A percentile compares a stretch with the other conserved stretches of the same genome.
These are phyloP conservation scores for Conidiobolus incongruus DNA, from an alignment of 371 early-diverging fungal species.

Conservation along the genomic window DNA sequence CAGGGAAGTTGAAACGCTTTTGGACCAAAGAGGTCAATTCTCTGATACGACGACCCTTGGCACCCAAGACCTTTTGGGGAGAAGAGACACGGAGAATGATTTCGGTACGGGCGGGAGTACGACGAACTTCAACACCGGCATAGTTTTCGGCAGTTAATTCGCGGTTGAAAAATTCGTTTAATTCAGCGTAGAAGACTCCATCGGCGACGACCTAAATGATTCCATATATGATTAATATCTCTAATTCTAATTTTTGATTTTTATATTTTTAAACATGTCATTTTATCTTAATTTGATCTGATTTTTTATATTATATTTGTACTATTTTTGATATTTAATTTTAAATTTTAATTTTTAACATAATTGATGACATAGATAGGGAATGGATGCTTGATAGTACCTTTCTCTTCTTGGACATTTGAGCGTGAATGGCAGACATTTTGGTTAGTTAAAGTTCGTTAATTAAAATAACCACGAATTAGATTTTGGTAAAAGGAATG, in stretches of 20 bases:
- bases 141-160: slow-evolving; percentile 73
- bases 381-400: slow-evolving; percentile 1
- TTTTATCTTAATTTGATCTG: background rate
- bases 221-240: background rate
- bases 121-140: slow-evolving; percentile 96
- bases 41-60: slow-evolving; percentile 96
- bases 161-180: slow-evolving; percentile 97
- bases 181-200: slow-evolving; percentile 98
- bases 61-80: slow-evolving; percentile 96
- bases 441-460: no score
- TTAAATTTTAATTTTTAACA: no score
- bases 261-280: background rate
- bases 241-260: background rate
- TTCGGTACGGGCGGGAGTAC: slow-evolving; percentile 95
- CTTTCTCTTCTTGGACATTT: slow-evolving; percentile 9
- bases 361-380: background rate
- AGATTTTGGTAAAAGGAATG: no score
- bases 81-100: slow-evolving; percentile 98
- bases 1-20: slow-evolving; percentile 97
- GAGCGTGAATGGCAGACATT: no score
- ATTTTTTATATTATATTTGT: background rate
- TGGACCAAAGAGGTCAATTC: slow-evolving; percentile 96
- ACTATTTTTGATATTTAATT: background rate
- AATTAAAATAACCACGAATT: no score
- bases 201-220: slow-evolving; percentile 81